Conservation (phyloP, 805 yeast species). For the Pichia thaimueangensis region DNA sequence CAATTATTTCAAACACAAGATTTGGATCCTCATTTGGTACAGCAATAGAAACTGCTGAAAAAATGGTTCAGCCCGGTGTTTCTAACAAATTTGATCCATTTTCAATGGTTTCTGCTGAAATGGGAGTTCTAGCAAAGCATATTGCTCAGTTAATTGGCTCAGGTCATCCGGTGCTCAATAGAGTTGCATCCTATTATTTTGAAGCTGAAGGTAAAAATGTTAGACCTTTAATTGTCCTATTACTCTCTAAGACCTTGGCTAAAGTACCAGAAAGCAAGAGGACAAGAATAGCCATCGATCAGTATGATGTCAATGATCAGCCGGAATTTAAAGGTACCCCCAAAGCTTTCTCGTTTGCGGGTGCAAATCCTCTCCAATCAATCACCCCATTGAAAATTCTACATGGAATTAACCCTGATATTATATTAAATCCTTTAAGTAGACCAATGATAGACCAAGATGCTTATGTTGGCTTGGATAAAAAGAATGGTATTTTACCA, state of each 20-base stretch:
- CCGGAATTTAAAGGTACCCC: slow-evolving; percentile 57
- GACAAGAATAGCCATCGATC: slow-evolving; percentile 55
- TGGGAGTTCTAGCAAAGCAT: slow-evolving; percentile 82
- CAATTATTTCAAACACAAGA: slow-evolving; percentile 10
- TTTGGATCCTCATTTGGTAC: slow-evolving; percentile 34
- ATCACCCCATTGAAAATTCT: slow-evolving; percentile 77
- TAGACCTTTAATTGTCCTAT: slow-evolving; percentile 80
- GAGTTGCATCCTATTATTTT: slow-evolving; percentile 91
- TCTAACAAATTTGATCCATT: slow-evolving; percentile 70
- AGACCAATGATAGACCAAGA: slow-evolving; percentile 73
- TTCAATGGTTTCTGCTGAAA: slow-evolving; percentile 84
- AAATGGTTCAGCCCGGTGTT: slow-evolving; percentile 58
- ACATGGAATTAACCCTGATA: slow-evolving; percentile 85
- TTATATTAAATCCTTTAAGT: slow-evolving; percentile 75
- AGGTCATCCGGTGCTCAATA: slow-evolving; percentile 87
- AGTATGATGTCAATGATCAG: slow-evolving; percentile 59
- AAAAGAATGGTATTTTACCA: slow-evolving; percentile 76
- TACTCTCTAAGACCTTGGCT: slow-evolving; percentile 75
- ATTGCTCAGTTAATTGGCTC: slow-evolving; percentile 84
- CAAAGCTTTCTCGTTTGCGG: slow-evolving; percentile 47
- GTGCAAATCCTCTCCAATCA: slow-evolving; percentile 52
- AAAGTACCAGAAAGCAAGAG: slow-evolving; percentile 67
- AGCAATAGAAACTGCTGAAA: slow-evolving; percentile 69
- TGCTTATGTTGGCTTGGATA: slow-evolving; percentile 40
- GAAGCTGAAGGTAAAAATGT: slow-evolving; percentile 96